phyloP scores from a whole-genome alignment of 352 stramenopile species.

The Blastocystis sp. region DNA sequence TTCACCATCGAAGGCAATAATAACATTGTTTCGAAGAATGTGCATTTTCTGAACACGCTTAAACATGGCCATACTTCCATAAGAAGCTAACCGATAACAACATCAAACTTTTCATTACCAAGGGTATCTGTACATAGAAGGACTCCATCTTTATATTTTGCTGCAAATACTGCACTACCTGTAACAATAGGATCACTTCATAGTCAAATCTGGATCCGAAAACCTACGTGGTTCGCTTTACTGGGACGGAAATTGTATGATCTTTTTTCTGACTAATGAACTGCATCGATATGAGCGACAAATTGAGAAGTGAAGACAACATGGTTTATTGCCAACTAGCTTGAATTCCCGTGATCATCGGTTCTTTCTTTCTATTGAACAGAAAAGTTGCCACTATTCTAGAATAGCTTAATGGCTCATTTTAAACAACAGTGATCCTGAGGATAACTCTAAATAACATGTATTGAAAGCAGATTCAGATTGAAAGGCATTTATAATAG shows the following conservation, averaged over 20 bases:
- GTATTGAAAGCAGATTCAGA: too few relatives aligned
- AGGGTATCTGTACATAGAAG: slow-evolving; percentile 56
- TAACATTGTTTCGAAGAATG: slow-evolving; percentile 49
- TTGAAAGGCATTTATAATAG: too few relatives aligned
- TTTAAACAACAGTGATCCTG: too few relatives aligned
- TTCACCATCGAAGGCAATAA: slow-evolving; percentile 58
- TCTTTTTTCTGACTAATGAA: not conserved
- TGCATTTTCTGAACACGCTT: slow-evolving; percentile 60
- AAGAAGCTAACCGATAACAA: slow-evolving; percentile 39
- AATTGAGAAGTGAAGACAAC: slow-evolving; percentile 56
- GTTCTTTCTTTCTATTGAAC: too few relatives aligned
- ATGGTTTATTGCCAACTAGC: too few relatives aligned
- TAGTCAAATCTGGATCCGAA: not conserved
- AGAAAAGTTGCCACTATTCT: not conserved
- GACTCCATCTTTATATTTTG: slow-evolving; percentile 61
- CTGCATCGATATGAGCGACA: slow-evolving; percentile 12
- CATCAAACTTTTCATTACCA: not conserved
- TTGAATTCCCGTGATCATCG: not conserved
- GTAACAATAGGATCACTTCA: slow-evolving; percentile 57
- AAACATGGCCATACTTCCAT: slow-evolving; percentile 63
- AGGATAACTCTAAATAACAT: too few relatives aligned
- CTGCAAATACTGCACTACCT: slow-evolving; percentile 45
- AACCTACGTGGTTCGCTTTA: slow-evolving; percentile 44
- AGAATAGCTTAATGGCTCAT: too few relatives aligned
- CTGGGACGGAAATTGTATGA: slow-evolving; percentile 1